Conservation (phyloP, 495 filamentous ascomycete species). For the Penicillium silybi region DNA sequence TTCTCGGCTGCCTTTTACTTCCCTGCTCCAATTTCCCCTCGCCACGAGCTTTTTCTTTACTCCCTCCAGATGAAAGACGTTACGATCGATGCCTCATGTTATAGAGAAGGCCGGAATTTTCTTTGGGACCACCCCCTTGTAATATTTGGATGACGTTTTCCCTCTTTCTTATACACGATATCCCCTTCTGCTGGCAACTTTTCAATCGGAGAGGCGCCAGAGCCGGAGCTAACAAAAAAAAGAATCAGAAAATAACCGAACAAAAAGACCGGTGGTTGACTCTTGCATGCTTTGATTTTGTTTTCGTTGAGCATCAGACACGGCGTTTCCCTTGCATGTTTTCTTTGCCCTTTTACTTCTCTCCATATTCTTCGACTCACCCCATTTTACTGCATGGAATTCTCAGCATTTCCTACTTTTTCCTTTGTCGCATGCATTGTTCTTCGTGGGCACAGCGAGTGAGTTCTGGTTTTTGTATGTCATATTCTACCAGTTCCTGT, state of each 20-base stretch:
- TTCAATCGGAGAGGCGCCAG: background rate
- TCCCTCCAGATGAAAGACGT: conserved; percentile 38
- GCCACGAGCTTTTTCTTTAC: conserved; percentile 26
- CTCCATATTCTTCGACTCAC: background rate
- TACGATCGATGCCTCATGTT: conserved; percentile 47
- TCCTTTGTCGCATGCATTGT: conserved; percentile 28
- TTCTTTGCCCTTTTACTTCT: conserved; percentile 8
- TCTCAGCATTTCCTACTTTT: background rate
- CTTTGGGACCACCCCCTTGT: conserved; percentile 23
- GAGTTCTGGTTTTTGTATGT: conserved; percentile 31
- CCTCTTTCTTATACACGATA: conserved; percentile 15
- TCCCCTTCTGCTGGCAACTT: conserved; percentile 1
- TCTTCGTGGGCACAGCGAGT: conserved; percentile 35
- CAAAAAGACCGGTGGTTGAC: conserved; percentile 18
- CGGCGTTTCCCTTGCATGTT: conserved; percentile 24
- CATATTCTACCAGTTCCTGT: conserved; percentile 16
- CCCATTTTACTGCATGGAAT: background rate
- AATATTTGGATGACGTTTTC: conserved; percentile 27
- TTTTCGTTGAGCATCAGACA: conserved; percentile 25
- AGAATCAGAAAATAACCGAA: conserved; percentile 1
- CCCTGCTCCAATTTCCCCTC: conserved; percentile 29
- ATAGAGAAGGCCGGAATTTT: conserved; percentile 40
- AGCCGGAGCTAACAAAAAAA: background rate
- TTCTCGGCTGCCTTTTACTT: conserved; percentile 1
- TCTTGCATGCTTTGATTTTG: conserved; percentile 6